Conservation (phyloP, 2,329 filamentous ascomycete species). For the Fragosphaeria purpurea region DNA sequence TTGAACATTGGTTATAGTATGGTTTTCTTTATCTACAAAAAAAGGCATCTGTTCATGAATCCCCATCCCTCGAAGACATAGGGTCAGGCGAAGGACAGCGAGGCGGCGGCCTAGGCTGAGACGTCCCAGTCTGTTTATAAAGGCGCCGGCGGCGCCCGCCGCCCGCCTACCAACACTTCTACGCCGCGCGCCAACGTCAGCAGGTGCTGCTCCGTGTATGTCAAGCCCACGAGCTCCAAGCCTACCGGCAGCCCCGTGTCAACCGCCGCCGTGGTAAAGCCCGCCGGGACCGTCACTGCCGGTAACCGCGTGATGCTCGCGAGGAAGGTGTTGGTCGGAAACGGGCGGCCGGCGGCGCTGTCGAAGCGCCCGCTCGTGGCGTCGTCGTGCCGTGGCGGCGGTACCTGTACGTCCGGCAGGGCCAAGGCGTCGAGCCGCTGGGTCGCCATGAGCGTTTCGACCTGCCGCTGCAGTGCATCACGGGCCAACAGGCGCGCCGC, state of each 20-base stretch:
- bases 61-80: too few relatives aligned
- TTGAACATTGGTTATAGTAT: too few relatives aligned
- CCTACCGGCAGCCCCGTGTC: slow-evolving; percentile 20
- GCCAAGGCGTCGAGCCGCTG: slow-evolving; percentile 16
- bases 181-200: background rate
- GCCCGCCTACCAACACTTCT: background rate
- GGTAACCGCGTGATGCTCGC: slow-evolving; percentile 22
- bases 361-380: slow-evolving; percentile 19
- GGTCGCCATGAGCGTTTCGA: background rate
- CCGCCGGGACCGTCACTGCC: slow-evolving; percentile 24
- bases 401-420: slow-evolving; percentile 23
- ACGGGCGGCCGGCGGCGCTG: slow-evolving; percentile 5
- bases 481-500: background rate
- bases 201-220: background rate
- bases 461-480: background rate
- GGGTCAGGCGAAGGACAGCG: too few relatives aligned
- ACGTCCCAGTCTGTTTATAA: background rate
- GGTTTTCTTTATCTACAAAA: too few relatives aligned
- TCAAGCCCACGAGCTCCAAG: slow-evolving; percentile 14
- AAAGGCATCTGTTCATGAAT: too few relatives aligned
- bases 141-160: background rate
- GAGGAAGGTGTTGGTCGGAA: slow-evolving; percentile 25
- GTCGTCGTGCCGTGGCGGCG: slow-evolving; percentile 23
- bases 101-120: too few relatives aligned
- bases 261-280: slow-evolving; percentile 13